Percentiles rank a stretch among this genome's conserved stretches.
phyloP scores from a whole-genome alignment of 768 basidiomycete genomes.

The Kwoniella heveanensis region DNA sequence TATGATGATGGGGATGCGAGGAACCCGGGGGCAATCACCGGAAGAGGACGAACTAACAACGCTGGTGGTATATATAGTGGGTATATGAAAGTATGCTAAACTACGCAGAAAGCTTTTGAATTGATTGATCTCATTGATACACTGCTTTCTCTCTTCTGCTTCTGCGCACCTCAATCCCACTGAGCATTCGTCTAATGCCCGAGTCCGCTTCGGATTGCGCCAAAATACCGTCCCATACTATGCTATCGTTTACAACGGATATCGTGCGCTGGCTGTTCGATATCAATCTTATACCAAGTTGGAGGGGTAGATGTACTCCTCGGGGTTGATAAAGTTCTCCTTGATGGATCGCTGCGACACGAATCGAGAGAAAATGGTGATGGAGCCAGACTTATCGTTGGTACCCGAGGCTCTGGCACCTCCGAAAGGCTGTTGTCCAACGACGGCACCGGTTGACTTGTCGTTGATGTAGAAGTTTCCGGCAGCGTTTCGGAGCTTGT shows the following conservation, averaged over 20 bases:
- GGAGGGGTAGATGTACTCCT: slow-evolving; percentile 81
- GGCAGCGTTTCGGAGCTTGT: slow-evolving; percentile 81
- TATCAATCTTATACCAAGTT: slow-evolving; percentile 67
- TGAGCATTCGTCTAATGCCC: too few species aligned
- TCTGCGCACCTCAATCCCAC: too few species aligned
- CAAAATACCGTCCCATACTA: too few species aligned
- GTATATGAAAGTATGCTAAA: too few species aligned
- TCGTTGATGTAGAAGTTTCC: slow-evolving; percentile 99
- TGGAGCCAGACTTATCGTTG: slow-evolving; percentile 95
- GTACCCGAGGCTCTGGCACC: slow-evolving; percentile 90
- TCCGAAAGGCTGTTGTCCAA: slow-evolving; percentile 97
- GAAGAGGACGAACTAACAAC: too few species aligned
- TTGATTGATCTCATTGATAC: background rate
- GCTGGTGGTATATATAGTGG: background rate
- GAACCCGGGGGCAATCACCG: too few species aligned
- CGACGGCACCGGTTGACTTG: slow-evolving; percentile 67
- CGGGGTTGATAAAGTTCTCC: slow-evolving; percentile 87
- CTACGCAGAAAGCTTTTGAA: too few species aligned
- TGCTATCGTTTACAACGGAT: too few species aligned
- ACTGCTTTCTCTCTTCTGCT: background rate
- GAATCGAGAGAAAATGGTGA: slow-evolving; percentile 69
- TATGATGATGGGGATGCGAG: background rate
- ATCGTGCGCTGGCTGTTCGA: too few species aligned
- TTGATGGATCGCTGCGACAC: slow-evolving; percentile 87
- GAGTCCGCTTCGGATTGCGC: too few species aligned